Conservation (phyloP, 2,329 filamentous ascomycete species). For the Ceratocystis papillata region DNA sequence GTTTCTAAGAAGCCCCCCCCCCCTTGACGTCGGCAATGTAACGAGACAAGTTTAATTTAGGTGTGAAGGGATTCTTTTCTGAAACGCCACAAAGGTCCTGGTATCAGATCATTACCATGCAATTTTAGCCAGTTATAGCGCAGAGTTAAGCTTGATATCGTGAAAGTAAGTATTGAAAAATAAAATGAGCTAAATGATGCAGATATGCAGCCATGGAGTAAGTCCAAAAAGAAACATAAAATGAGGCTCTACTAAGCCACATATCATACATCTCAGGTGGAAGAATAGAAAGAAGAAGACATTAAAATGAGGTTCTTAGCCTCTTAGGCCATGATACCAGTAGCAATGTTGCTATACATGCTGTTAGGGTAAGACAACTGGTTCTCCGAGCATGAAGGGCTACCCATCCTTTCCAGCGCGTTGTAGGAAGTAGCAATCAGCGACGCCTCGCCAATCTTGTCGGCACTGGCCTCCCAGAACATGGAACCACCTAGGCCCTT, state of each 20-base stretch:
- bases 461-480: conserved; percentile 75
- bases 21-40: too few species aligned
- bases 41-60: too few species aligned
- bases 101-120: too few species aligned
- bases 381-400: conserved; percentile 36
- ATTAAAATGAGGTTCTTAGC: background rate
- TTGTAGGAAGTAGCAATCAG: conserved; percentile 43
- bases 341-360: conserved; percentile 45
- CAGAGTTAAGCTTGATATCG: too few species aligned
- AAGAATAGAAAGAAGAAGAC: background rate
- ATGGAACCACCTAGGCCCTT: conserved; percentile 62
- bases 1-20: too few species aligned
- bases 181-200: background rate
- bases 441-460: conserved; percentile 48
- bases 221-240: background rate
- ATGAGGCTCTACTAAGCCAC: too few species aligned
- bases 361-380: conserved; percentile 43
- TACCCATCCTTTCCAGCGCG: too few species aligned
- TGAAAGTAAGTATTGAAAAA: background rate
- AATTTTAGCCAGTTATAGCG: too few species aligned
- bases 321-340: conserved; percentile 27
- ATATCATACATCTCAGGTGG: background rate
- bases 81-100: too few species aligned
- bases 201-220: background rate
- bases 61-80: too few species aligned